Evolutionary conservation across 2,329 filamentous ascomycete species (phyloP), one percentile per base, ranked within the genome.

Genomic region (Fusarium chuoi): DNA sequence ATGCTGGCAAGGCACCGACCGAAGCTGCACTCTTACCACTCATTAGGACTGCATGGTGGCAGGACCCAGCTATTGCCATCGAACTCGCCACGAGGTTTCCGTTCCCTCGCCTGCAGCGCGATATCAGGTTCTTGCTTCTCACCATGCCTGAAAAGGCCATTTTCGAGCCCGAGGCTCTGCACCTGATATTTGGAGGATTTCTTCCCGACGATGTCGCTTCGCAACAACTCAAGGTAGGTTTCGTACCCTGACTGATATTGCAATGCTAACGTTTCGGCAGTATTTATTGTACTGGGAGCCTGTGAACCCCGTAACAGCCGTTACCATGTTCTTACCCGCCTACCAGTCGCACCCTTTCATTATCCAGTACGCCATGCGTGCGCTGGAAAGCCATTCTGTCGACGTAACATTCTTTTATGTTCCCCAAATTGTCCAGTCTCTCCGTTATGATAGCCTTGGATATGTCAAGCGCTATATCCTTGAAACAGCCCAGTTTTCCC

Each of bases 331-430:
- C 85, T 82, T 98, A 75, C 97, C 97, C 1, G 91, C 92, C 2
- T 99, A 97, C 81, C 91, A 92, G 45, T 96, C 98, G 78, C 93
- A 99, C 79, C 94, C 97, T 1, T 97, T 95, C 83, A 88, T 99
- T 60, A 90, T 98, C 44, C 97, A 99, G 82, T 99, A 98, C 82
- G 96, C 96, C 3, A 97, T 99, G 92, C 91, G 95, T 78, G 94
- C 96, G 7, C 84, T 99, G 54, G 96, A 99, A 80, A 95, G 93
- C 76, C 96, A 99, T 79, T 92, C 95, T 0, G 92, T 98, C n/a
- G 96, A 98, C 80, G 91, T 98, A 26, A 98, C 96, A 1, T 99
- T 99, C 87, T 99, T 98, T 84, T 98, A 98, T 79, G 96, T 99
- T 6, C 96, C 97, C 12, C 96, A 99, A 81, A 97, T 99, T 77